Evolutionary conservation across 495 filamentous ascomycete species (phyloP).

Genomic region (Penicillium daleae): DNA sequence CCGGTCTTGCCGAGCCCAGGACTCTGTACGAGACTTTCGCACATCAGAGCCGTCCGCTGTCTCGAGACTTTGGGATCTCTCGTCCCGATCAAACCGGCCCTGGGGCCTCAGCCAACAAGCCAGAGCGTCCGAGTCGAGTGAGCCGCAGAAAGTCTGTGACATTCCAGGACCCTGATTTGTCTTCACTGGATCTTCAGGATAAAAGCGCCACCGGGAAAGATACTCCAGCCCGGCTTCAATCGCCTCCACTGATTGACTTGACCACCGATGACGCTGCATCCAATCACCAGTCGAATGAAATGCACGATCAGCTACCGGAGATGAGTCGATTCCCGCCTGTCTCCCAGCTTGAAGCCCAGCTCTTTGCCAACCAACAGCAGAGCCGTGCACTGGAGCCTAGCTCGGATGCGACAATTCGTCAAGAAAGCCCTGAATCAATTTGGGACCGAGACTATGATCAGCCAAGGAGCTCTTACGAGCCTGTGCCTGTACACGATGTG

Average conservation of each 20-base stretch:
- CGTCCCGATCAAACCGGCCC: too few species aligned
- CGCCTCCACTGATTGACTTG: slow-evolving; percentile 26
- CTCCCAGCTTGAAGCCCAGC: slow-evolving; percentile 48
- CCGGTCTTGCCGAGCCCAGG: background rate
- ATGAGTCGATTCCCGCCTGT: slow-evolving; percentile 48
- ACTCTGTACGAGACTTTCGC: slow-evolving; percentile 5
- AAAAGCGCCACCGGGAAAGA: background rate
- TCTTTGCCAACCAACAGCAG: slow-evolving; percentile 33
- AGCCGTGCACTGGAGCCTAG: background rate
- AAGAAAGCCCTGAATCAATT: background rate
- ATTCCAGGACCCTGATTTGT: slow-evolving; percentile 15
- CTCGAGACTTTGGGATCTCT: background rate
- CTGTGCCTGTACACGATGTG: background rate
- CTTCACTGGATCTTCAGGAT: background rate
- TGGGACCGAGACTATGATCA: background rate
- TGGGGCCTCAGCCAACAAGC: background rate
- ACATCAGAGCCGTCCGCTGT: background rate
- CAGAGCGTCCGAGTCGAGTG: background rate
- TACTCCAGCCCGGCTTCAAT: background rate
- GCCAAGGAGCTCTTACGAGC: background rate
- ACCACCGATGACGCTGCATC: slow-evolving; percentile 29
- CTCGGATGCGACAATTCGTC: background rate
- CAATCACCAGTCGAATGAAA: background rate
- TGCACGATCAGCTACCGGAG: slow-evolving; percentile 22
- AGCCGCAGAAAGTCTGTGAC: slow-evolving; percentile 27